A percentile compares a stretch with the other conserved stretches of the same genome.
Conservation (phyloP, 2,329 filamentous ascomycete genomes). For the Colletotrichum tropicale region DNA sequence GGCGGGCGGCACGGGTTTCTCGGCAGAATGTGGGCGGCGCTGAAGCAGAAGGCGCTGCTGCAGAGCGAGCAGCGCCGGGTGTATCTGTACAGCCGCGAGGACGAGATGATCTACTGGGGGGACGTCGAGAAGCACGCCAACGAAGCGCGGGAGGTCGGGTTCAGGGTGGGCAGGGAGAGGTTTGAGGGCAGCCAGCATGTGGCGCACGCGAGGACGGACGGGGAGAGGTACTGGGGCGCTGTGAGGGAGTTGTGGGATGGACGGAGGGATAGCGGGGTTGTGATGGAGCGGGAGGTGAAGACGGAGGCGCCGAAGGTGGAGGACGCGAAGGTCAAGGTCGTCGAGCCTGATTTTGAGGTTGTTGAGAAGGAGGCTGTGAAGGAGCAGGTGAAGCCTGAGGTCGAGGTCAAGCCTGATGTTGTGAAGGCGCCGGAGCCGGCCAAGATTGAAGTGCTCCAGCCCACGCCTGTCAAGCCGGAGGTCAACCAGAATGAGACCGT, state of each 20-base stretch:
- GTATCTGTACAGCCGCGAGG: slow-evolving; percentile 58
- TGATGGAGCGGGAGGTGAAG: not conserved
- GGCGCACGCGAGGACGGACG: slow-evolving; percentile 50
- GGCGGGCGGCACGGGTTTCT: slow-evolving; percentile 30
- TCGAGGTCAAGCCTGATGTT: not conserved
- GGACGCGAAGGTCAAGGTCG: not conserved
- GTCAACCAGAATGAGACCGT: not conserved
- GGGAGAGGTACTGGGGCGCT: slow-evolving; percentile 54
- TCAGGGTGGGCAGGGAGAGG: slow-evolving; percentile 45
- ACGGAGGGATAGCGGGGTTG: not conserved
- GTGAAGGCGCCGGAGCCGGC: not conserved
- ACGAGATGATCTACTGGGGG: slow-evolving; percentile 48
- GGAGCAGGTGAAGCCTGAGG: not conserved
- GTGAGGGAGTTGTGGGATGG: slow-evolving; percentile 52
- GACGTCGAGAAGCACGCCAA: slow-evolving; percentile 54
- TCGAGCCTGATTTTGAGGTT: not conserved
- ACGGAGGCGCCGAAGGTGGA: not conserved
- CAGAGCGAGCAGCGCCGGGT: slow-evolving; percentile 45
- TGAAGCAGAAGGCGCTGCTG: slow-evolving; percentile 38
- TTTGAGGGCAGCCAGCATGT: slow-evolving; percentile 57
- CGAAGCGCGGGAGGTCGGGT: slow-evolving; percentile 43
- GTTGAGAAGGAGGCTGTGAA: not conserved
- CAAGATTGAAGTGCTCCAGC: not conserved
- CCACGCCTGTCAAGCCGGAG: not conserved
- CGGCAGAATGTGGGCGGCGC: slow-evolving; percentile 36